phyloP scores from a whole-genome alignment of 306 rosid genomes.

The Castanopsis chinensis region DNA sequence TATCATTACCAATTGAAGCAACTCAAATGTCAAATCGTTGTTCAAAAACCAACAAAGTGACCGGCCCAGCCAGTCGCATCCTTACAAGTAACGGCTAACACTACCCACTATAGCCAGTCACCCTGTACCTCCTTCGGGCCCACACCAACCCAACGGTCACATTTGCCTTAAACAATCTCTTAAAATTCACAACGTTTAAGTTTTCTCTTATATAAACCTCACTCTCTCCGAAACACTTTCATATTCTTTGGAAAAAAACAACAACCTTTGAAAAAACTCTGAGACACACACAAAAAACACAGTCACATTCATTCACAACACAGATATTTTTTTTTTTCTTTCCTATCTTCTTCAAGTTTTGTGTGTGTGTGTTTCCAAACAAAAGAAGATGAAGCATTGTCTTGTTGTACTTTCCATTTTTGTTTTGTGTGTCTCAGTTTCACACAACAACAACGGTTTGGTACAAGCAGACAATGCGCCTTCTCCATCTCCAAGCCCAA shows the following conservation, averaged over 20 bases:
- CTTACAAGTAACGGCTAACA: conserved; percentile 54
- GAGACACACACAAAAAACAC: background rate
- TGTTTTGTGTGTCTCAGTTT: conserved; percentile 15
- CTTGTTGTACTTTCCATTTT: conserved; percentile 28
- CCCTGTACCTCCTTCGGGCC: background rate
- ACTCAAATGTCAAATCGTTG: background rate
- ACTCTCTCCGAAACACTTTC: background rate
- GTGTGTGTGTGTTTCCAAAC: background rate
- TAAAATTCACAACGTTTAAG: conserved; percentile 3
- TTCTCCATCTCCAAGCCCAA: conserved; percentile 60
- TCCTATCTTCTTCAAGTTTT: background rate
- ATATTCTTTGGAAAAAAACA: background rate
- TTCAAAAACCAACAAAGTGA: conserved; percentile 1
- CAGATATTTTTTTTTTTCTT: no score
- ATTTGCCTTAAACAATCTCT: background rate
- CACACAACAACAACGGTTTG: background rate
- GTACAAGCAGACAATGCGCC: conserved; percentile 60
- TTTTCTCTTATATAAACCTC: conserved; percentile 24
- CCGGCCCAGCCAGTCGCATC: conserved; percentile 21
- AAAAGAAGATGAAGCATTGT: conserved; percentile 19
- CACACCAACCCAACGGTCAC: conserved; percentile 59
- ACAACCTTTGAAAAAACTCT: background rate
- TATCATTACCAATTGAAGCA: background rate
- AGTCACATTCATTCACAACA: background rate
- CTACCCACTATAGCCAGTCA: conserved; percentile 42